These are phyloP conservation scores for Penicillium pancosmium DNA, from an alignment of 495 filamentous ascomycete species.

Conservation along the genomic window DNA sequence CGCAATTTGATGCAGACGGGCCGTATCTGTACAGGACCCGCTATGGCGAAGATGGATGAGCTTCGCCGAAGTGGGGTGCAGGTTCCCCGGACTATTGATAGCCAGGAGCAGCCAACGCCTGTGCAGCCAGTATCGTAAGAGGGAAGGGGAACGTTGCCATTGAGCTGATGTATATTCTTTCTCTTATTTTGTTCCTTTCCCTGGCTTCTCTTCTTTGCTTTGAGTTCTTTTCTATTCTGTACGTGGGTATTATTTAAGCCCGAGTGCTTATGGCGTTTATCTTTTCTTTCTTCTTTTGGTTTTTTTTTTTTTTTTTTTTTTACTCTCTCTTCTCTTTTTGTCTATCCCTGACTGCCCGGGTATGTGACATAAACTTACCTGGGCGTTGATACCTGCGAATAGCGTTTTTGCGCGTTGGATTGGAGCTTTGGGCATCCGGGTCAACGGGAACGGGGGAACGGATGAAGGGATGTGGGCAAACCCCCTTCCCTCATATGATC, in stretches of 20 bases:
- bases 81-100: constrained; percentile 36
- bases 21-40: constrained; percentile 51
- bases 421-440: constrained; percentile 19
- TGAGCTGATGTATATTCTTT: neutral
- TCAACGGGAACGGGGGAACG: constrained; percentile 24
- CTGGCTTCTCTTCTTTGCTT: neutral
- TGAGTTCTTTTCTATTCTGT: neutral
- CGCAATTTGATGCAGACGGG: constrained; percentile 49
- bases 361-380: neutral
- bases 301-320: constrained; percentile 3
- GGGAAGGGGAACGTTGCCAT: no score
- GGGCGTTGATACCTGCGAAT: constrained; percentile 25
- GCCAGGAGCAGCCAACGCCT: constrained; percentile 31
- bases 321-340: constrained; percentile 8
- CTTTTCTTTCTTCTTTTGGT: neutral
- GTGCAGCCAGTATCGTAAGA: constrained; percentile 43
- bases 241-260: neutral
- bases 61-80: constrained; percentile 41
- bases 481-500: constrained; percentile 11
- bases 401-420: constrained; percentile 17
- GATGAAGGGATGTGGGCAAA: constrained; percentile 26
- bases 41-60: constrained; percentile 45
- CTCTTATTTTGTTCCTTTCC: constrained; percentile 1
- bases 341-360: constrained; percentile 10
- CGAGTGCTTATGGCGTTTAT: constrained; percentile 1